A percentile compares a stretch with the other conserved stretches of the same genome.
Conservation (phyloP, 2,329 filamentous ascomycete genomes). For the Cladophialophora yegresii region DNA sequence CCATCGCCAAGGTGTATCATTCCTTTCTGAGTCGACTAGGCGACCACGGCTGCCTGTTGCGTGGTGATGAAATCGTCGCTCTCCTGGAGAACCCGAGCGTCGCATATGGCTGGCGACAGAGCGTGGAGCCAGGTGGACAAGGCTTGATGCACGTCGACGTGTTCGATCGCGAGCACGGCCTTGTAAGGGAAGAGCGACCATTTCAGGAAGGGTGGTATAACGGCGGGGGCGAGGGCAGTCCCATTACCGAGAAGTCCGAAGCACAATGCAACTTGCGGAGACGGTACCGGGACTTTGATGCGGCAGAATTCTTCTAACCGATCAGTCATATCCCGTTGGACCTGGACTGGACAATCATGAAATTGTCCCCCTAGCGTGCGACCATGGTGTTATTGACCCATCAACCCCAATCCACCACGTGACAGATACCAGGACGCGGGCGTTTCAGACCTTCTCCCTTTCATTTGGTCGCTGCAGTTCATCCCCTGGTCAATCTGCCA, state of each 20-base stretch:
- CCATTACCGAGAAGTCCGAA: not conserved
- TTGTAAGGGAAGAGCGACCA: constrained; percentile 5
- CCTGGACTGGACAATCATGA: not conserved
- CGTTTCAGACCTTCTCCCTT: not conserved
- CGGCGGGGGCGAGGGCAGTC: constrained; percentile 7
- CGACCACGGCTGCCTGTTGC: constrained; percentile 31
- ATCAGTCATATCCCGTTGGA: not conserved
- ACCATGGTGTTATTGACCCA: not conserved
- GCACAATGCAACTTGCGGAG: not conserved
- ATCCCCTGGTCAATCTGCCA: not conserved
- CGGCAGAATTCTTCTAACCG: constrained; percentile 21
- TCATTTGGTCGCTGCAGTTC: not conserved
- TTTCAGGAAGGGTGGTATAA: constrained; percentile 30
- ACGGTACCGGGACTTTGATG: constrained; percentile 29
- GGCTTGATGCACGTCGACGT: constrained; percentile 30
- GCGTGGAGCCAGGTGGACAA: constrained; percentile 15
- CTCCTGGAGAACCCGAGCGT: constrained; percentile 28
- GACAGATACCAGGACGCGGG: too few species aligned
- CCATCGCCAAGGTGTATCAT: constrained; percentile 32
- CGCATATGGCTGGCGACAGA: constrained; percentile 27
- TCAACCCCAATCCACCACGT: not conserved
- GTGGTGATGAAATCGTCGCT: constrained; percentile 30
- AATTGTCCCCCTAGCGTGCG: not conserved
- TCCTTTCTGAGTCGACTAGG: constrained; percentile 26
- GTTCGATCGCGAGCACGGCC: constrained; percentile 14